phyloP scores from a whole-genome alignment of 2,329 filamentous ascomycete genomes.

The Tolypocladium tropicale region DNA sequence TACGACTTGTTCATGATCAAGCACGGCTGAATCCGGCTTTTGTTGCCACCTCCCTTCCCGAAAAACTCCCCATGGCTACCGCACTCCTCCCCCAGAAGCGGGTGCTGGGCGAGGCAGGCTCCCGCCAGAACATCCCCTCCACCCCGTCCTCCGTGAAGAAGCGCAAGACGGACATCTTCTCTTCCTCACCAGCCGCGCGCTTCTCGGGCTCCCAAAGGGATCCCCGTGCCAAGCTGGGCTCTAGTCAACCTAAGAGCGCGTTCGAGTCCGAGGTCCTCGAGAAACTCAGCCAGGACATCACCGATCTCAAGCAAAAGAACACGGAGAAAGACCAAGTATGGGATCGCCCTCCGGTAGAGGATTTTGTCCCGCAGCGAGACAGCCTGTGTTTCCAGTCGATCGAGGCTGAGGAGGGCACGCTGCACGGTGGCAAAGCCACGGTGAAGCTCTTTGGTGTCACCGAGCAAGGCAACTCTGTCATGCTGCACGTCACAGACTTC shows the following conservation, averaged over 20 bases:
- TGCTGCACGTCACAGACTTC: constrained; percentile 92
- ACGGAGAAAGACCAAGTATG: constrained; percentile 90
- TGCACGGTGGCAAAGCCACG: constrained; percentile 64
- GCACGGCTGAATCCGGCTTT: background rate
- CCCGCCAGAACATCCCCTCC: constrained; percentile 49
- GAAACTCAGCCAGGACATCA: constrained; percentile 91
- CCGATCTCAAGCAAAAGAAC: constrained; percentile 74
- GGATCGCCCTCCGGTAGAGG: constrained; percentile 51
- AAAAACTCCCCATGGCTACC: constrained; percentile 31
- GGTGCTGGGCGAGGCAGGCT: constrained; percentile 58
- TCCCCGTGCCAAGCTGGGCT: constrained; percentile 51
- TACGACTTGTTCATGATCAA: background rate
- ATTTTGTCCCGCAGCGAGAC: constrained; percentile 48
- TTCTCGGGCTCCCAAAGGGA: constrained; percentile 54
- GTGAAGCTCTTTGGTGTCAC: constrained; percentile 94
- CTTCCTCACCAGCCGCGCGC: constrained; percentile 44
- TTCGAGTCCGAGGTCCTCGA: constrained; percentile 93
- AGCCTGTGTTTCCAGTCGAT: constrained; percentile 90
- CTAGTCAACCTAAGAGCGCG: constrained; percentile 74
- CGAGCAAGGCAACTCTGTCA: constrained; percentile 71
- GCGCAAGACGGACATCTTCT: constrained; percentile 61
- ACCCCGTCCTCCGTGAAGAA: constrained; percentile 61
- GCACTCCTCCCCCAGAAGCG: constrained; percentile 58
- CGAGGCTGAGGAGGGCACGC: constrained; percentile 80
- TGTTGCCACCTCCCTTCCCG: background rate